phyloP scores from a whole-genome alignment of 1,284 basidiomycete genomes.

The Pseudozyma tsukubaensis region DNA sequence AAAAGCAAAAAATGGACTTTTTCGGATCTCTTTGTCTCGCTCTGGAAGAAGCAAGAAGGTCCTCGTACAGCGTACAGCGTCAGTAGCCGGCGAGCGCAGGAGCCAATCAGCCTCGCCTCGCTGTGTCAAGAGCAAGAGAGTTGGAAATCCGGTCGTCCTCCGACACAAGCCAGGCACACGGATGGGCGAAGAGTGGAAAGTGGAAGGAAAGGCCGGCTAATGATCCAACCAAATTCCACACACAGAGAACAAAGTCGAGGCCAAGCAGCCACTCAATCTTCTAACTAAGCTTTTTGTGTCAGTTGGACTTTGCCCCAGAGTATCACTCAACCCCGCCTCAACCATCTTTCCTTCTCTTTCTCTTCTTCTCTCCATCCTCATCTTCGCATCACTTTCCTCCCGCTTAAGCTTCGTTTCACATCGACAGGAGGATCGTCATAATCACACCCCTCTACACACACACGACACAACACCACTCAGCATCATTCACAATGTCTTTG shows the following conservation, averaged over 20 bases:
- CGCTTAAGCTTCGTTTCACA: conserved; percentile 7
- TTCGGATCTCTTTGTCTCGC: not conserved
- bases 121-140: not conserved
- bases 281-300: not conserved
- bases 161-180: not conserved
- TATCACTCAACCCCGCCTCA: too few species aligned
- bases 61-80: not conserved
- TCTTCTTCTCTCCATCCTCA: conserved; percentile 12
- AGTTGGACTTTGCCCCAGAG: too few species aligned
- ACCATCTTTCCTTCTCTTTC: not conserved
- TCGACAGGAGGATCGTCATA: conserved; percentile 11
- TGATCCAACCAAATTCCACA: not conserved
- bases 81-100: too few species aligned
- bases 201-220: not conserved
- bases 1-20: not conserved
- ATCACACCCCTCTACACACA: conserved; percentile 4
- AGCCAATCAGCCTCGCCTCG: not conserved
- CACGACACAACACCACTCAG: not conserved
- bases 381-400: conserved; percentile 6
- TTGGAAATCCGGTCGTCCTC: not conserved
- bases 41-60: conserved; percentile 8
- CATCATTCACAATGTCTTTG: conserved; percentile 51
- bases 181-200: not conserved
- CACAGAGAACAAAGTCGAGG: too few species aligned
- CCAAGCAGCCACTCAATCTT: not conserved